These are phyloP conservation scores for Pseudomonodictys pantanalensis DNA, from an alignment of 495 filamentous ascomycete species.

Conservation along the genomic window DNA sequence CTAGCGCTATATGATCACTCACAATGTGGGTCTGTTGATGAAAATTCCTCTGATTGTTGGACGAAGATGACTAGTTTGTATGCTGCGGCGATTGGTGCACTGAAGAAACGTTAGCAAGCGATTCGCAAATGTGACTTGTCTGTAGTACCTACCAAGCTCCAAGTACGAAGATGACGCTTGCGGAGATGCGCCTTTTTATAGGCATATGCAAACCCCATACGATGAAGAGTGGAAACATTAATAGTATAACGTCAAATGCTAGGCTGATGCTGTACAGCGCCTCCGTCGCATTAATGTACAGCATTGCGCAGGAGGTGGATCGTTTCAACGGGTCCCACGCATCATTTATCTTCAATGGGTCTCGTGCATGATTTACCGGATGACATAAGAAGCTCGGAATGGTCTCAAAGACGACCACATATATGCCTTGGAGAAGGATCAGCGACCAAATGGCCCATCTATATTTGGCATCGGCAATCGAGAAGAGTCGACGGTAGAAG, in stretches of 20 bases:
- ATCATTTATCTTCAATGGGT: too few species aligned
- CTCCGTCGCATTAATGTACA: slow-evolving; percentile 22
- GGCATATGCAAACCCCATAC: slow-evolving; percentile 29
- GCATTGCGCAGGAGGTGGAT: neutral
- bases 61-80: slow-evolving; percentile 33
- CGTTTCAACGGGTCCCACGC: slow-evolving; percentile 22
- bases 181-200: slow-evolving; percentile 25
- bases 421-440: slow-evolving; percentile 21
- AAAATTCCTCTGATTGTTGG: neutral
- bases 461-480: neutral
- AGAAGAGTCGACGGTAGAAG: slow-evolving; percentile 32
- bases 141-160: slow-evolving; percentile 29
- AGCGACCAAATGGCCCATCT: slow-evolving; percentile 12
- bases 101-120: neutral
- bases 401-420: slow-evolving; percentile 26
- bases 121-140: slow-evolving; percentile 1
- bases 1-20: too few species aligned
- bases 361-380: too few species aligned
- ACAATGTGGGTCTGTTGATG: neutral
- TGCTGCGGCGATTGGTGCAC: slow-evolving; percentile 31
- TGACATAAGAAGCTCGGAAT: slow-evolving; percentile 29
- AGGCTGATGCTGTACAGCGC: slow-evolving; percentile 33
- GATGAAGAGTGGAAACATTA: slow-evolving; percentile 34
- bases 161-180: slow-evolving; percentile 32
- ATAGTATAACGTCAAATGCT: slow-evolving; percentile 31